Evolutionary conservation across 805 yeast genomes (phyloP), one percentile per base, ranked within the genome.

Genomic region (Wickerhamiella vanderwaltii): DNA sequence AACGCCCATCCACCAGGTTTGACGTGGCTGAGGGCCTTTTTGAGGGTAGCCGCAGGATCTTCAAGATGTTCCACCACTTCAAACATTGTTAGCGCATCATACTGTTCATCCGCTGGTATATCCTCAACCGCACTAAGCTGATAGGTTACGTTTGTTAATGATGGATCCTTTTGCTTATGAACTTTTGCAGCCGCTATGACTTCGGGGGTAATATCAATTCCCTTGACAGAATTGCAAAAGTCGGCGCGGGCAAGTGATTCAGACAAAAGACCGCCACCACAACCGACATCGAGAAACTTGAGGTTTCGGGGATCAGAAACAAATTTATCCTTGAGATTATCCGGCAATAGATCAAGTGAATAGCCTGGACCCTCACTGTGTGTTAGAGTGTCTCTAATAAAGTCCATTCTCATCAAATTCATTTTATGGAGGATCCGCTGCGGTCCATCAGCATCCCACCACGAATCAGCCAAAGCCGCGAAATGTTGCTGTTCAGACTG

Each of bases 401-500:
- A 91, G 58, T 86, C 95, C 80, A 88, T 71, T 48, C 98, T 66
- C 41, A 84, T 66, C 38, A 84, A 65, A 58, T 91, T 91, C 98
- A 91, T 88, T 62, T 86, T 82, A 62, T 91, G 97, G 32, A 91
- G 69, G 43, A 91, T 83, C 29, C 98, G 66, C 57, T 91, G 97
- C 1, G 96, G 80, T 0, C 98, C 98, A 48, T 77, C 63, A 11
- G 82, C 76, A 52, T 91, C 95, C 98, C 99, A 91, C 99, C 99
- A 91, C n/a, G 84, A 62, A n/a, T 79, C 67, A 1, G 99, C 98
- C 34, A 91, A 66, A 25, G 78, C 73, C 51, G 82, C 76, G 61
- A 91, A 91, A 60, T 91, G 97, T 7, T 70, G 61, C 58, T 78
- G 67, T 56, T 88, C 97, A 19, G 25, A 20, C 22, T 19, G 36